Evolutionary conservation across 139 green algal genomes (phyloP), one percentile per base, ranked within the genome.

Genomic region (Micractinium conductrix): DNA sequence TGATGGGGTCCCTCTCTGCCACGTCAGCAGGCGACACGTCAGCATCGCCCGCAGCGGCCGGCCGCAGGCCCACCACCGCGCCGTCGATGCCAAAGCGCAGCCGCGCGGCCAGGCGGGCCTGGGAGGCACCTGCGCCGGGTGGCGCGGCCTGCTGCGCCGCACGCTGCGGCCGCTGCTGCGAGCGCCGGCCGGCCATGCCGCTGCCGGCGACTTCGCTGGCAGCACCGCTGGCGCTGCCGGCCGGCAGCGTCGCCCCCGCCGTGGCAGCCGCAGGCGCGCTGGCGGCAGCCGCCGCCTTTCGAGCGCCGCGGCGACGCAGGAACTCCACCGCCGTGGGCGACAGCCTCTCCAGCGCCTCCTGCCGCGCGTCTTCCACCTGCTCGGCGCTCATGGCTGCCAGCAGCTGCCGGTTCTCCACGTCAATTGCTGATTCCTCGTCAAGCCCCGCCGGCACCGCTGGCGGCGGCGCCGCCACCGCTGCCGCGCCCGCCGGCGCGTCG

Each of bases 291-390:
- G 44, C 43, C 6, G 33, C 35, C 33, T 67, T 82, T 6, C 42
- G 16, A 1, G 44, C 37, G 28, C 76, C 87, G 10, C 85, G 48
- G 1, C 73, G 67, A 2, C 72, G 73, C 76, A 91, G 80, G 40
- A 90, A 91, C 42, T 90, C 85, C 2, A 83, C 60, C 1, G 80
- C 70, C 1, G 55, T 30, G 9, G 80, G 42, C 19, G 62, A 65
- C 69, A 91, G 68, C 0, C 88, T 79, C 10, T 67, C 69, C 74
- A 88, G 60, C 21, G 79, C 79, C 74, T 91, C 88, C 22, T 69
- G 67, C 24, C 67, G 50, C 38, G 85, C 88, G n/a, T 71, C 80
- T 24, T 81, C 65, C 30, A 90, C 9, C 79, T 91, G 75, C 42
- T 86, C 74, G 1, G 69, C 16, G 42, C 30, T 74, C 88, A 91